phyloP scores from a whole-genome alignment of 1,284 basidiomycete species.

The Ganoderma lucidum region DNA sequence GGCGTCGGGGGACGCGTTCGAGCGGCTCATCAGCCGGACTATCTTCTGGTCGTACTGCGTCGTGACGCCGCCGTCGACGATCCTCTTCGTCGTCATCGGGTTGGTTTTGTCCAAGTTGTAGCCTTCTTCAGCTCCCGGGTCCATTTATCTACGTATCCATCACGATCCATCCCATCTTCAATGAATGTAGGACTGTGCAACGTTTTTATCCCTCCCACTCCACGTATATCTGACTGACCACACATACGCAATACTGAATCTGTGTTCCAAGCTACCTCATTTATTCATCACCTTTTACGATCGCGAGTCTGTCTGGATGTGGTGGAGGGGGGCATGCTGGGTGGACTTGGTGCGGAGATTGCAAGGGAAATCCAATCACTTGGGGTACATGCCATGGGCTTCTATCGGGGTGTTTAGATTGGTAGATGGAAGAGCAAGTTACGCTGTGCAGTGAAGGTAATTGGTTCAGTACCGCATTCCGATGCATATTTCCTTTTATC shows the following conservation, averaged over 20 bases:
- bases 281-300: neutral
- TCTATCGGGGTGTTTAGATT: neutral
- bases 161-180: neutral
- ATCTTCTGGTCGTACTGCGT: constrained; percentile 87
- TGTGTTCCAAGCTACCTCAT: neutral
- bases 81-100: constrained; percentile 79
- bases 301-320: neutral
- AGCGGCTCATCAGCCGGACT: constrained; percentile 85
- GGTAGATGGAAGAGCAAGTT: neutral
- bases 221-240: neutral
- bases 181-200: neutral
- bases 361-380: no score
- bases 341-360: neutral
- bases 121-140: neutral
- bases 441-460: neutral
- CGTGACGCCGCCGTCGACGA: constrained; percentile 83
- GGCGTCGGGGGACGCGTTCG: constrained; percentile 88
- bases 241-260: neutral
- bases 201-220: neutral
- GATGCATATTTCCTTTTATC: neutral
- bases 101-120: constrained; percentile 63
- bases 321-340: no score
- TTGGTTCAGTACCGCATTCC: neutral
- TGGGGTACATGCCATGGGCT: neutral
- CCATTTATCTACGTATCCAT: neutral